These are phyloP conservation scores for Westerdykella sp. DNA, from an alignment of 2,329 filamentous ascomycete genomes.

Conservation along the genomic window DNA sequence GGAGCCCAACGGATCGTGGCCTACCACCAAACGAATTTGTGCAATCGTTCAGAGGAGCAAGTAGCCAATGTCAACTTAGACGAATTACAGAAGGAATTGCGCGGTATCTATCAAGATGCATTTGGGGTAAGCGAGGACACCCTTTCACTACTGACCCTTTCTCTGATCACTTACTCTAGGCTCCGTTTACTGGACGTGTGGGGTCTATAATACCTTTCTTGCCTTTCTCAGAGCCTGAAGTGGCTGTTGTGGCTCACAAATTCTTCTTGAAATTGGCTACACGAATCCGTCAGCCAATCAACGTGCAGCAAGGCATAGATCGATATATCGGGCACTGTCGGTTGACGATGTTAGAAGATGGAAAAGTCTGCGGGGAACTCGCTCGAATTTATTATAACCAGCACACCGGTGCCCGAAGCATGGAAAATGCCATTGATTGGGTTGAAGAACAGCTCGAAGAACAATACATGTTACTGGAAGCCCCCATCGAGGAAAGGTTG, in stretches of 20 bases:
- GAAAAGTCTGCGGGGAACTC: background rate
- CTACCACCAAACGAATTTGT: conserved; percentile 32
- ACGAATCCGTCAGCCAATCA: conserved; percentile 20
- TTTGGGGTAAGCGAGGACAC: conserved; percentile 22
- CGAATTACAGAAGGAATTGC: conserved; percentile 11
- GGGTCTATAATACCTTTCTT: conserved; percentile 41
- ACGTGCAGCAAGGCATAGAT: conserved; percentile 1
- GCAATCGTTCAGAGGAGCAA: conserved; percentile 12
- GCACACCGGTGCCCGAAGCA: background rate
- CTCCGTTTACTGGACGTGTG: conserved; percentile 41
- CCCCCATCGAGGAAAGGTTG: background rate
- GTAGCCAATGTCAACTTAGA: conserved; percentile 11
- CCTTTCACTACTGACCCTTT: no score
- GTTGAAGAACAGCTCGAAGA: background rate
- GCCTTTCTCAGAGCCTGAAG: conserved; percentile 37
- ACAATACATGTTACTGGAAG: background rate
- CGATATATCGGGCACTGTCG: background rate
- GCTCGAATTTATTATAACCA: background rate
- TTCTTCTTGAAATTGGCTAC: conserved; percentile 35
- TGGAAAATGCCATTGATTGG: background rate
- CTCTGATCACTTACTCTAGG: no score
- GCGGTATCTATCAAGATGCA: conserved; percentile 11
- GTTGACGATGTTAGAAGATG: background rate
- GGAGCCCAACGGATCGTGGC: conserved; percentile 37
- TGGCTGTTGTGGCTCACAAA: conserved; percentile 41